phyloP scores from a whole-genome alignment of 805 yeast species.

The Lachancea dasiensis region DNA sequence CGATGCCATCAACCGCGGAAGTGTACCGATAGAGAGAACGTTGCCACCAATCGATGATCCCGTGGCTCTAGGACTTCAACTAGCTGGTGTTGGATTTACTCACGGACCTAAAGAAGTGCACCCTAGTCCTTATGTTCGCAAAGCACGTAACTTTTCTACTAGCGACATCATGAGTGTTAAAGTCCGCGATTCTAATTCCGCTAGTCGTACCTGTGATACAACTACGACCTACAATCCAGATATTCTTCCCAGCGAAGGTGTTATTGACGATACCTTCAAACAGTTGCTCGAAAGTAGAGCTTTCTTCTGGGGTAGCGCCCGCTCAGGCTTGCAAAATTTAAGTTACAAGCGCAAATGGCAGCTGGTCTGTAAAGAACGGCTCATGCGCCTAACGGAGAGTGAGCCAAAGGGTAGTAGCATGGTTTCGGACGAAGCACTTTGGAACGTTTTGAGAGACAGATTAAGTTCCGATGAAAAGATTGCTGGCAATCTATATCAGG shows the following conservation, averaged over 20 bases:
- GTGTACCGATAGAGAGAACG: background rate
- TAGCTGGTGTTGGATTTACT: slow-evolving; percentile 18
- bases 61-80: slow-evolving; percentile 16
- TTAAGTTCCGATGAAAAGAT: slow-evolving; percentile 8
- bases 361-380: slow-evolving; percentile 19
- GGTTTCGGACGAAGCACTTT: background rate
- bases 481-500: slow-evolving; percentile 19
- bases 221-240: slow-evolving; percentile 9
- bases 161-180: background rate
- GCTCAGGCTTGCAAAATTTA: slow-evolving; percentile 18
- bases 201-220: background rate
- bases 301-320: slow-evolving; percentile 26
- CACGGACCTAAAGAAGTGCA: background rate
- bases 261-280: slow-evolving; percentile 20
- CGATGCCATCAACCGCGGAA: slow-evolving; percentile 10
- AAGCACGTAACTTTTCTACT: slow-evolving; percentile 9
- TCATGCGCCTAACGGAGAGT: slow-evolving; percentile 1
- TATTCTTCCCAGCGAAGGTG: slow-evolving; percentile 17
- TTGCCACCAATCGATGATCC: slow-evolving; percentile 4
- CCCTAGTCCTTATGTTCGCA: slow-evolving; percentile 5
- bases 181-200: background rate
- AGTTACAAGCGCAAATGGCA: slow-evolving; percentile 29
- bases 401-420: background rate
- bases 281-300: slow-evolving; percentile 21
- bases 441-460: slow-evolving; percentile 3